Conservation (phyloP, 257 asterid genomes). For the Mentha longifolia region DNA sequence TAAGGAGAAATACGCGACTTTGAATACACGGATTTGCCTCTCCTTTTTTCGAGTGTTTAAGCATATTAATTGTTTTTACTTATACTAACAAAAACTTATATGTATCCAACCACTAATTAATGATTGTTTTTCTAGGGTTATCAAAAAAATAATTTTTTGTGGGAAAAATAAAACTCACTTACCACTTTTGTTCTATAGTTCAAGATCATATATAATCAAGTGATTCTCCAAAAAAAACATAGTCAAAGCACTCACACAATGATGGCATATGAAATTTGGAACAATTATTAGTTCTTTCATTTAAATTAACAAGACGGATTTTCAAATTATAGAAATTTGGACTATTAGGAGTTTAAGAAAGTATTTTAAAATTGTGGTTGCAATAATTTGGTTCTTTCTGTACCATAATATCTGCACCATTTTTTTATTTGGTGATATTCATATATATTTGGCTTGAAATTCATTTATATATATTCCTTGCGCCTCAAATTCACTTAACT, state of each 20-base stretch:
- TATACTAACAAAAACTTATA: not conserved
- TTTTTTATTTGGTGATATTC: not conserved
- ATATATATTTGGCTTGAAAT: not conserved
- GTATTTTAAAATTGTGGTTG: not conserved
- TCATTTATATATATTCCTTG: too few relatives aligned
- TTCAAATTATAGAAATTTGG: not conserved
- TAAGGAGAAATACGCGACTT: not conserved
- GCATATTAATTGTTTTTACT: not conserved
- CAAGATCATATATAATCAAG: too few relatives aligned
- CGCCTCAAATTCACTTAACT: too few relatives aligned
- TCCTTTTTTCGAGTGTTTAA: not conserved
- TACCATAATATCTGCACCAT: not conserved
- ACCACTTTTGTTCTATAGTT: too few relatives aligned
- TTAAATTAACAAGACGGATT: not conserved
- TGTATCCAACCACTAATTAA: not conserved
- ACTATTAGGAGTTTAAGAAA: not conserved
- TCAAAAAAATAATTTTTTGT: too few relatives aligned
- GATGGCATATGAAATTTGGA: too few relatives aligned
- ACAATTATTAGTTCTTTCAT: not conserved
- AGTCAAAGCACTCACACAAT: constrained; percentile 6
- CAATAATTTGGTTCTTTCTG: constrained; percentile 1
- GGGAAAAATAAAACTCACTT: too few relatives aligned
- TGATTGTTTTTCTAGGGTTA: too few relatives aligned
- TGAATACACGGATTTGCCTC: constrained; percentile 11
- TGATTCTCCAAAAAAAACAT: too few relatives aligned